Evolutionary conservation across 345 rosid species (phyloP).

Genomic region (Clarkia xantiana): DNA sequence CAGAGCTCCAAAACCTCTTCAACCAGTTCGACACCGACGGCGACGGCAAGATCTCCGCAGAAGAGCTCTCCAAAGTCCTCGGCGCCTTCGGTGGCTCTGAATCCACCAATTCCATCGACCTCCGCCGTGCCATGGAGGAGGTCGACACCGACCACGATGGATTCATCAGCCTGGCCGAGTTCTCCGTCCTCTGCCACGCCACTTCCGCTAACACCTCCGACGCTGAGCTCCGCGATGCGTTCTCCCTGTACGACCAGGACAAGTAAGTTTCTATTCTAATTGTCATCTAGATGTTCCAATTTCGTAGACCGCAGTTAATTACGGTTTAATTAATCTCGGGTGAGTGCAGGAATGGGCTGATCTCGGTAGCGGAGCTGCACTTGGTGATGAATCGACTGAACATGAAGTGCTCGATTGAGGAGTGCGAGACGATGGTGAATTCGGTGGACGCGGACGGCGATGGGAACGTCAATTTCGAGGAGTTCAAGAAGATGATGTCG

Average conservation of each 20-base stretch:
- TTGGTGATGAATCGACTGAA: conserved; percentile 23
- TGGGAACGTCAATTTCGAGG: conserved; percentile 24
- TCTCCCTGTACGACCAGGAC: conserved; percentile 27
- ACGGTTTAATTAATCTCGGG: conserved; percentile 21
- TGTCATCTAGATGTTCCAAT: too few species aligned
- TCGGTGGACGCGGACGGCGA: conserved; percentile 32
- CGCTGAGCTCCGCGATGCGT: conserved; percentile 25
- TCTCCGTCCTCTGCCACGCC: conserved; percentile 18
- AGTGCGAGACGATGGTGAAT: conserved; percentile 23
- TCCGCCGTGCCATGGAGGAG: conserved; percentile 21
- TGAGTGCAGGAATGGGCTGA: conserved; percentile 22
- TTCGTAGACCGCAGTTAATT: too few species aligned
- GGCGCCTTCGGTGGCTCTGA: conserved; percentile 12
- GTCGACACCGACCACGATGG: conserved; percentile 30
- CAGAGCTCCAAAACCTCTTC: conserved; percentile 19
- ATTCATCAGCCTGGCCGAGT: conserved; percentile 21
- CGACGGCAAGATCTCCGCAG: conserved; percentile 32
- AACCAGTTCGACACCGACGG: conserved; percentile 22
- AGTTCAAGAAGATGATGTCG: conserved; percentile 36
- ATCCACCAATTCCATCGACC: conserved; percentile 16
- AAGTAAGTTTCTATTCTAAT: neutral
- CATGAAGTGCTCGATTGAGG: conserved; percentile 20
- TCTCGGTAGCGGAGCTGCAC: conserved; percentile 25
- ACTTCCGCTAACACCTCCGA: conserved; percentile 7
- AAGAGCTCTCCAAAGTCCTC: conserved; percentile 23